Evolutionary conservation across 768 basidiomycete genomes (phyloP).

Genomic region (Pilatotrama ljubarskyi): DNA sequence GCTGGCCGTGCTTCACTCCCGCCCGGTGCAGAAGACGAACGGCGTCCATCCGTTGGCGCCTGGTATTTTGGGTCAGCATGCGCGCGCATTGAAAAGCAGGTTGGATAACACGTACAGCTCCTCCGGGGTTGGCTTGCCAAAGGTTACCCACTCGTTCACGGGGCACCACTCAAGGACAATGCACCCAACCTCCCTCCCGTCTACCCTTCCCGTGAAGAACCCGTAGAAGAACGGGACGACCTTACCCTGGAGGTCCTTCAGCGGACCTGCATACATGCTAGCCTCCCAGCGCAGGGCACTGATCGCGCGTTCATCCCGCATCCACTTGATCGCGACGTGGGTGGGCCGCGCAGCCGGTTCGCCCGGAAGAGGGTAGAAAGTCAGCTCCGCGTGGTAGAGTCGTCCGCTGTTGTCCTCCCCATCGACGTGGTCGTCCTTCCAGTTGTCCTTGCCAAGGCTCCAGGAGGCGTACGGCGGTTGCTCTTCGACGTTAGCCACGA

Average conservation of each 20-base stretch:
- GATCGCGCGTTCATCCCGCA: constrained; percentile 28
- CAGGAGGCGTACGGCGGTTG: background rate
- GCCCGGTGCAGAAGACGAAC: constrained; percentile 39
- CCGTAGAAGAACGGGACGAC: constrained; percentile 43
- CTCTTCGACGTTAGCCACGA: constrained; percentile 1
- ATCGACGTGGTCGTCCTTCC: constrained; percentile 1
- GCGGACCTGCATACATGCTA: constrained; percentile 35
- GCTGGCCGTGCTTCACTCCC: constrained; percentile 38
- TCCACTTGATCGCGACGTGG: constrained; percentile 38
- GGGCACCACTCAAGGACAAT: constrained; percentile 43
- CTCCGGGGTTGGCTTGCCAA: background rate
- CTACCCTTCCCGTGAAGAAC: constrained; percentile 33
- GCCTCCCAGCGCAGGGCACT: constrained; percentile 35
- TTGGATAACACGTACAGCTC: constrained; percentile 7
- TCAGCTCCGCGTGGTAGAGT: constrained; percentile 11
- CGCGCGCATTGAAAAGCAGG: background rate
- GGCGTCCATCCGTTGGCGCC: constrained; percentile 34
- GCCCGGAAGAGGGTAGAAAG: background rate
- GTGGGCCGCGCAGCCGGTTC: background rate
- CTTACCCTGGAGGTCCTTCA: constrained; percentile 38
- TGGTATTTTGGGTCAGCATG: constrained; percentile 3
- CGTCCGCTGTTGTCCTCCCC: background rate
- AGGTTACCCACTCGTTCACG: constrained; percentile 13
- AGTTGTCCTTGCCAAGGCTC: constrained; percentile 1
- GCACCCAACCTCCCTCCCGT: constrained; percentile 33